Evolutionary conservation across 2,329 filamentous ascomycete genomes (phyloP), one percentile per base, ranked within the genome.

Genomic region (Pseudogymnoascus sp.): DNA sequence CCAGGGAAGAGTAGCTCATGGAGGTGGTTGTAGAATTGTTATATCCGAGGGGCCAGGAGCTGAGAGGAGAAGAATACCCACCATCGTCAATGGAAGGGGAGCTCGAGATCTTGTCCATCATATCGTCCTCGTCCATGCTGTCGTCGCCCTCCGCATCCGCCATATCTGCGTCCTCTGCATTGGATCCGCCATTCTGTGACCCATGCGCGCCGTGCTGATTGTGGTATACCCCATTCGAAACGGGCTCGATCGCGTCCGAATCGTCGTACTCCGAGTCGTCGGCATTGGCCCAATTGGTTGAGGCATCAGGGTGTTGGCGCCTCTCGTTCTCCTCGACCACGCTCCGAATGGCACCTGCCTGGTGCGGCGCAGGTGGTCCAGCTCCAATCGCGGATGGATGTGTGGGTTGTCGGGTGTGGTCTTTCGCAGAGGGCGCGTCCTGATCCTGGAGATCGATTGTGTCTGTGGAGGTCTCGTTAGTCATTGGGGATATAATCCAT

Each of bases 41-140:
- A 65, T 62, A 66, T 66, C 70, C 67, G 53, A 66, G 64, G 61
- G 70, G 70, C 71, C 71, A 73, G 38, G 65, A 28, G 62, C 64
- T 64, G 63, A 67, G 67, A 71, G 72, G 69, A 50, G 44, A 50
- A 65, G 67, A 67, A 72, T 80, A 94, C 92, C 83, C 87, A 99
- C 93, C 93, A 88, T 97, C 93, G 81, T 96, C 92, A 77, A 99
- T 99, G 70, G 93, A 97, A 73, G 94, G 94, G 71, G 93, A 97
- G 77, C 92, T 97, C 71, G 93, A 97, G 69, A 99, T 97, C 77
- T 94, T 94, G 79, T 97, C 94, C 89, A 96, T 91, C 86, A 96
- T 87, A 76, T 97, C 93, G 76, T 97, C 87, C 63, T 74, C 82
- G 72, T 95, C 92, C 74, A 92, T 78, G 70, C 90, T 84, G 69